These are phyloP conservation scores for Ceratocystis huliohia DNA, from an alignment of 2,329 filamentous ascomycete species.

Conservation along the genomic window DNA sequence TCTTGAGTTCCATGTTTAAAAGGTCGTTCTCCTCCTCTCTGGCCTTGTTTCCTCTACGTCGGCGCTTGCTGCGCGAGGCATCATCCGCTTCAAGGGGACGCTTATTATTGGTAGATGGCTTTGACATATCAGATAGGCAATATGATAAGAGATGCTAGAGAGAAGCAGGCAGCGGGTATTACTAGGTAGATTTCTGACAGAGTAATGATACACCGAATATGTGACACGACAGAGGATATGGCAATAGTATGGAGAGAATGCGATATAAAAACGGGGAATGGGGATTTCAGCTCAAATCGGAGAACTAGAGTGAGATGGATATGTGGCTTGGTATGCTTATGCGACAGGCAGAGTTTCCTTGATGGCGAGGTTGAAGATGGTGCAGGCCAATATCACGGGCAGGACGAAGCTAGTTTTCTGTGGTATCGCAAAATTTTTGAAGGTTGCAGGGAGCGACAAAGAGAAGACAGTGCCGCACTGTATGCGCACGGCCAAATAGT, in stretches of 20 bases:
- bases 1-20: constrained; percentile 54
- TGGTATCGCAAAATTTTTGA: constrained; percentile 19
- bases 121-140: constrained; percentile 28
- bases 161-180: neutral
- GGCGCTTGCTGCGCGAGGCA: constrained; percentile 29
- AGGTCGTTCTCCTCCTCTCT: constrained; percentile 42
- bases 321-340: neutral
- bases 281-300: no score
- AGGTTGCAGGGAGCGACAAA: neutral
- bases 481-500: neutral
- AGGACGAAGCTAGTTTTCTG: neutral
- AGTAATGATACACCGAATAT: neutral
- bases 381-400: neutral
- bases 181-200: neutral
- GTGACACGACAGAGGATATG: neutral
- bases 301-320: neutral
- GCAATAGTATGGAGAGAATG: neutral
- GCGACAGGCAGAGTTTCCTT: neutral
- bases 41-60: constrained; percentile 43
- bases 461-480: neutral
- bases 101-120: constrained; percentile 34
- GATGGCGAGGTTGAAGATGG: neutral
- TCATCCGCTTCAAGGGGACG: constrained; percentile 37
- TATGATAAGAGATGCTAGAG: neutral
- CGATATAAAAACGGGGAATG: neutral